Conservation (phyloP, 176 grass and related monocot genomes). For the Poa pratensis region DNA sequence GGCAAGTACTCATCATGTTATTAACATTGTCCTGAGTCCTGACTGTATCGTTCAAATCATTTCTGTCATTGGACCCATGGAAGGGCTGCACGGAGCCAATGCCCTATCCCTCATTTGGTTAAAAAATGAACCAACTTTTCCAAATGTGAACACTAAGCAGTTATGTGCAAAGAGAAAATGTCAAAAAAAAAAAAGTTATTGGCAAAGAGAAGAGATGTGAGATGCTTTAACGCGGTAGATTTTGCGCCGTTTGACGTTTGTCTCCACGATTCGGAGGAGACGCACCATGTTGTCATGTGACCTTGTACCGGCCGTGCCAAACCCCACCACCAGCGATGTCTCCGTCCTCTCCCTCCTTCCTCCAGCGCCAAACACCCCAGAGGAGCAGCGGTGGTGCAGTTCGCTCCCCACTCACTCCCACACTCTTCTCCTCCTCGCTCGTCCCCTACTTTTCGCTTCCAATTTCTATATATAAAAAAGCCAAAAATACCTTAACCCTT, state of each 20-base stretch:
- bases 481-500: conserved; percentile 43
- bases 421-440: background rate
- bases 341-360: background rate
- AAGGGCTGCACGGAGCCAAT: too few species aligned
- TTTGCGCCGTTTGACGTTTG: background rate
- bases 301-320: background rate
- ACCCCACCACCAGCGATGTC: background rate
- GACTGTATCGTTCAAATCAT: too few species aligned
- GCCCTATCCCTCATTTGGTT: too few species aligned
- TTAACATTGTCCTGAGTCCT: too few species aligned
- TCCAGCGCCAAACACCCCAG: background rate
- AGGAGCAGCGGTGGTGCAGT: conserved; percentile 29
- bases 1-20: too few species aligned
- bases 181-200: too few species aligned
- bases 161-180: too few species aligned
- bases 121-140: too few species aligned
- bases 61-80: too few species aligned
- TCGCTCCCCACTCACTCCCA: background rate
- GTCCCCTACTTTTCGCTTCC: background rate
- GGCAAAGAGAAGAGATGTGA: too few species aligned
- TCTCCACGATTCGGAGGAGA: conserved; percentile 8
- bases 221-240: background rate
- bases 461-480: conserved; percentile 35
- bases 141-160: too few species aligned
- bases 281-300: conserved; percentile 17